These are phyloP conservation scores for Fonsecaea erecta DNA, from an alignment of 2,329 filamentous ascomycete genomes.

Conservation along the genomic window DNA sequence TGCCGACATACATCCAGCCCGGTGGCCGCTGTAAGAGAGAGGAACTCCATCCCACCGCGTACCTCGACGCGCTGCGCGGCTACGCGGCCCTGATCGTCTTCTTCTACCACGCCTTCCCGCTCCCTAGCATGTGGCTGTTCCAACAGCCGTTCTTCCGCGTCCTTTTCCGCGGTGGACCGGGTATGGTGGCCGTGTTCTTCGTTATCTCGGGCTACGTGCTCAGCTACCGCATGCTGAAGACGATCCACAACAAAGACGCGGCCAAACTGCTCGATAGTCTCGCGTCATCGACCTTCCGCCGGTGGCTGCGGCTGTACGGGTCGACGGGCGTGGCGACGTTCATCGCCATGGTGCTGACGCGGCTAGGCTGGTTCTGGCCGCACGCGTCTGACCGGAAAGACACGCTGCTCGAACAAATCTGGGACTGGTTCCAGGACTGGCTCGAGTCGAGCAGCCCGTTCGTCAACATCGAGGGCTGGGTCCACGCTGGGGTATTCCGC, in stretches of 20 bases:
- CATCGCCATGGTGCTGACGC: conserved; percentile 47
- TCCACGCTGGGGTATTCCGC: conserved; percentile 42
- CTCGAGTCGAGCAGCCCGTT: conserved; percentile 44
- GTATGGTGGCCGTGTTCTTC: conserved; percentile 53
- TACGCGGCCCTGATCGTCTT: conserved; percentile 53
- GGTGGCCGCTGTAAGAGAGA: neutral
- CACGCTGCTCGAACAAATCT: conserved; percentile 26
- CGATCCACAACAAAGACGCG: conserved; percentile 45
- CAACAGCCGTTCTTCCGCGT: conserved; percentile 47
- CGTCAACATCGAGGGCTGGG: conserved; percentile 33
- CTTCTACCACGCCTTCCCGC: conserved; percentile 51
- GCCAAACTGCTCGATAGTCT: conserved; percentile 41
- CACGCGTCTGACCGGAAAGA: conserved; percentile 22
- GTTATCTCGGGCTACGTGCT: conserved; percentile 56
- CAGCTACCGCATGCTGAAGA: conserved; percentile 48
- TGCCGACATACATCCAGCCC: conserved; percentile 9
- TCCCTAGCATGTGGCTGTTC: conserved; percentile 9
- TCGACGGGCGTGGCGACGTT: conserved; percentile 48
- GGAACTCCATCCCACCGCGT: conserved; percentile 26
- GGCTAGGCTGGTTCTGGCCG: conserved; percentile 48
- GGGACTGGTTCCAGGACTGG: conserved; percentile 33
- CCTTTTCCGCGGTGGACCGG: conserved; percentile 31
- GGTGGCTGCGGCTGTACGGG: conserved; percentile 51
- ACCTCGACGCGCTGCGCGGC: conserved; percentile 49
- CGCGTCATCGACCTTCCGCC: conserved; percentile 51